phyloP scores from a whole-genome alignment of 192 early-diverging fungal genomes.

The Coemansia sp. region DNA sequence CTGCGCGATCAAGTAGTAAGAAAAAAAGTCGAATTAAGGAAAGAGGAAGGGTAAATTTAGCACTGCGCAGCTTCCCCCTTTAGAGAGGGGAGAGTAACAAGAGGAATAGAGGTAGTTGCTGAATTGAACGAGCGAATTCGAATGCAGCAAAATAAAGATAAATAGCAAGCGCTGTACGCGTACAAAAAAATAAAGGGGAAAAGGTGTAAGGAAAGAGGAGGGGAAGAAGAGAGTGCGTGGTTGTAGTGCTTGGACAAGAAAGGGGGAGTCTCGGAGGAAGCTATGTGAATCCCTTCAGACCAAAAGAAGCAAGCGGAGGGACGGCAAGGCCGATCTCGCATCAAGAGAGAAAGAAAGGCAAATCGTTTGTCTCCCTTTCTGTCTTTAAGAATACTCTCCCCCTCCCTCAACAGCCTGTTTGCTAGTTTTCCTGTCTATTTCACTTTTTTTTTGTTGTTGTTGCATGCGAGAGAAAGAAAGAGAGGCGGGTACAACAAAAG shows the following conservation, averaged over 20 bases:
- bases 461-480: background rate
- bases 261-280: background rate
- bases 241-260: constrained; percentile 5
- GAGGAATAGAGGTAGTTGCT: background rate
- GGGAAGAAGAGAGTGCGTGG: background rate
- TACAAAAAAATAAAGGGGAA: background rate
- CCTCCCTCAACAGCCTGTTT: background rate
- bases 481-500: background rate
- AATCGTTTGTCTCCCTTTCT: background rate
- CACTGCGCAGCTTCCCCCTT: constrained; percentile 1
- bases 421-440: background rate
- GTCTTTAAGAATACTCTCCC: background rate
- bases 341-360: constrained; percentile 3
- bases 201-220: background rate
- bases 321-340: constrained; percentile 4
- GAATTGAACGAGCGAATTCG: background rate
- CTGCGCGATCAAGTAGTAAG: background rate
- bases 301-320: constrained; percentile 11
- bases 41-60: background rate
- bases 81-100: background rate
- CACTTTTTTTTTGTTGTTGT: background rate
- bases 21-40: constrained; percentile 1
- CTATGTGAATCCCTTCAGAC: background rate
- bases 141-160: background rate
- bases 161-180: constrained; percentile 9